A percentile compares a stretch with the other conserved stretches of the same genome.
Evolutionary conservation across 495 filamentous ascomycete genomes (phyloP).

Genomic region (Corynascus novoguineensis): DNA sequence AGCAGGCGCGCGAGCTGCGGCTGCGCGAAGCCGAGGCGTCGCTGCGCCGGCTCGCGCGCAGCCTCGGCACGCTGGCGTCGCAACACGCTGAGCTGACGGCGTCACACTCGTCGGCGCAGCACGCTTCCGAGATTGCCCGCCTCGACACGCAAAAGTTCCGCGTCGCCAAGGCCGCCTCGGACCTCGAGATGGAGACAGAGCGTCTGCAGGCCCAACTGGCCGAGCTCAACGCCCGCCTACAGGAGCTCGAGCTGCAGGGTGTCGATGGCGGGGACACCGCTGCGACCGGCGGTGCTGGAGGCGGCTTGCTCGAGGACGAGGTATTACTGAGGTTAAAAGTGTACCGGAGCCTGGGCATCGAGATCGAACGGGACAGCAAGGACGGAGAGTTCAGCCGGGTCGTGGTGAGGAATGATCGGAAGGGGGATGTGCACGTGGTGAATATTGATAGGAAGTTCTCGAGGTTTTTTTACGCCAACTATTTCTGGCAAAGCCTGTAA

Average conservation of each 20-base stretch:
- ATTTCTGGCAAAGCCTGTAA: conserved; percentile 87
- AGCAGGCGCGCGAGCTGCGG: conserved; percentile 70
- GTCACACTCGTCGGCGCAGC: conserved; percentile 65
- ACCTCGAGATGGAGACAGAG: conserved; percentile 89
- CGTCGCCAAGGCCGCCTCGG: conserved; percentile 78
- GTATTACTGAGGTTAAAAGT: conserved; percentile 74
- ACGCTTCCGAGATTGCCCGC: conserved; percentile 73
- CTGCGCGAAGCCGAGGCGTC: conserved; percentile 64
- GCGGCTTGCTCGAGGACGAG: conserved; percentile 43
- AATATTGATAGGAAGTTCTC: conserved; percentile 92
- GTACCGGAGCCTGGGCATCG: conserved; percentile 84
- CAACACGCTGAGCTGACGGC: conserved; percentile 67
- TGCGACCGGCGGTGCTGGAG: conserved; percentile 17
- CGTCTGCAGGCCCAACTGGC: conserved; percentile 75
- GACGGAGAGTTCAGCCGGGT: conserved; percentile 76
- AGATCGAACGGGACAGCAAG: conserved; percentile 70
- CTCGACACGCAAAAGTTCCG: conserved; percentile 94
- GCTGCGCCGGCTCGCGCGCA: conserved; percentile 69
- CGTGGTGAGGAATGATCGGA: conserved; percentile 76
- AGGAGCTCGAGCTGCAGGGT: conserved; percentile 79
- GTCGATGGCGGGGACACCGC: conserved; percentile 47
- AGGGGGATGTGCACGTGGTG: conserved; percentile 90
- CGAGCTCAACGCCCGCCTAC: conserved; percentile 65
- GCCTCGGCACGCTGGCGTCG: conserved; percentile 58
- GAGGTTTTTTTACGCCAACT: conserved; percentile 87